Evolutionary conservation across 2,329 filamentous ascomycete species (phyloP), one percentile per base, ranked within the genome.

Genomic region (Pseudogymnoascus sp.): DNA sequence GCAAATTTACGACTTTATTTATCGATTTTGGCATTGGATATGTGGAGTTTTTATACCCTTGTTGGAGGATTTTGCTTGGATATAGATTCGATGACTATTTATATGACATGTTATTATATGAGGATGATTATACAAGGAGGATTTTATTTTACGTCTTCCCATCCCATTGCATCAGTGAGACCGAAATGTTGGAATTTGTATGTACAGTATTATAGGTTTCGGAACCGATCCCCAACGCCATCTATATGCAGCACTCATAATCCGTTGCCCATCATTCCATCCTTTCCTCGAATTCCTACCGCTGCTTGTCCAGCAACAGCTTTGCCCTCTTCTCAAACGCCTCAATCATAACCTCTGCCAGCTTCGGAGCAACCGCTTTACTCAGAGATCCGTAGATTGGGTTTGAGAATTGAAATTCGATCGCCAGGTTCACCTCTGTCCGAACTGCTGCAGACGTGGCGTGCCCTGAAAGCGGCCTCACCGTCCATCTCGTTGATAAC

Each of bases 271-370:
- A 19, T n/a, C 29, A n/a, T 37, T 17, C 9, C 46, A 59, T 2
- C 15, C 21, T 7, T 26, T 6, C 21, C 7, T 23, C 31, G 13
- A 29, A 15, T 29, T 15, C 7, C 15, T 17, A 53, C 1, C 15
- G 15, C 46, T 53, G 15, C 33, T 33, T 60, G 35, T 69, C 77
- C 69, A 83, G 74, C 59, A 91, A 73, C 70, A 83, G 78, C 72
- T 79, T 79, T 5, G 95, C 92, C 71, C 90, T 82, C 75, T 85
- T 84, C 78, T 97, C 93, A 78, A 99, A 99, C 0, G 95, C 93
- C 74, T 90, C 87, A 68, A 97, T 89, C 92, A 99, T 96, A 67
- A 89, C 81, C 3, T 86, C 87, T 1, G 91, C 93, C 67, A 97
- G 86, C 76, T 90, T 91, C 33, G 91, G 88, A 67, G 91, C 91